Evolutionary conservation across 805 yeast genomes (phyloP).

Genomic region (Millerago galiae): DNA sequence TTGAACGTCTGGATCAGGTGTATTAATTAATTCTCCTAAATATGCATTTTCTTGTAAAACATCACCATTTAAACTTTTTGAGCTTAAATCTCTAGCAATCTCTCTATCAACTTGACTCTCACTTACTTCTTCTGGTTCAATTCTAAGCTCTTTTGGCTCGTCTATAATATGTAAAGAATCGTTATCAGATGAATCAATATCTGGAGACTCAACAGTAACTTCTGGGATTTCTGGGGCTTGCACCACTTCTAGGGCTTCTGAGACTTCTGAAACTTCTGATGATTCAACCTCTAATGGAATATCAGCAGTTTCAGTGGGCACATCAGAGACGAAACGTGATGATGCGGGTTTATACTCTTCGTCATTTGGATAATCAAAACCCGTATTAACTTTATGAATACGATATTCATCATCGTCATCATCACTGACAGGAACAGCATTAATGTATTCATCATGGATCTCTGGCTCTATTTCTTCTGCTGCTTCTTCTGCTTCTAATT

Average conservation of each 20-base stretch:
- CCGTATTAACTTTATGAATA: slow-evolving; percentile 2
- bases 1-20: slow-evolving; percentile 13
- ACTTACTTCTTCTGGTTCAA: not conserved
- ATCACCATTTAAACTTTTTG: slow-evolving; percentile 3
- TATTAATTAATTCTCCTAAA: slow-evolving; percentile 17
- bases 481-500: slow-evolving; percentile 1
- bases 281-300: not conserved
- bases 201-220: too few species aligned
- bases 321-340: not conserved
- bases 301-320: not conserved
- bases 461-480: not conserved
- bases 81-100: slow-evolving; percentile 2
- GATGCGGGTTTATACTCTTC: slow-evolving; percentile 1
- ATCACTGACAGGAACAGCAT: slow-evolving; percentile 8
- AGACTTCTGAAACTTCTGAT: not conserved
- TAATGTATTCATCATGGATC: slow-evolving; percentile 3
- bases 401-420: slow-evolving; percentile 7
- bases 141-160: slow-evolving; percentile 3
- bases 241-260: too few species aligned
- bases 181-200: slow-evolving; percentile 15
- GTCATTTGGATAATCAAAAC: not conserved
- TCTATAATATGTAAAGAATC: slow-evolving; percentile 21
- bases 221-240: not conserved
- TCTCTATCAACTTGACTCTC: not conserved
- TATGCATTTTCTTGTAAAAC: slow-evolving; percentile 19